phyloP scores from a whole-genome alignment of 192 early-diverging fungal species.

The Chytriomyces sp. region DNA sequence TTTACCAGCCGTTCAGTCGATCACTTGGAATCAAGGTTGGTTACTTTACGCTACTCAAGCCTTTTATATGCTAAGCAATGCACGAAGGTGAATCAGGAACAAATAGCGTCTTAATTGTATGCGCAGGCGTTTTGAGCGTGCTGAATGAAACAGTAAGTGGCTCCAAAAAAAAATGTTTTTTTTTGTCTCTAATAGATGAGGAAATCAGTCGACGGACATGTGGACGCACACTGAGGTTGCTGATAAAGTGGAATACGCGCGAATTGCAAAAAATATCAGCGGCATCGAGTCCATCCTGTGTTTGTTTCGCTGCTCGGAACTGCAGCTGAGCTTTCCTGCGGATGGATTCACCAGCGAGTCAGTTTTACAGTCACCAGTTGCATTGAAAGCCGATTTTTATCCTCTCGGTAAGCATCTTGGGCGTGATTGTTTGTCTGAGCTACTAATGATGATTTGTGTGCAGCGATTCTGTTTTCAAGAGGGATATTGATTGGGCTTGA shows the following conservation, averaged over 20 bases:
- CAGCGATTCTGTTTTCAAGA: constrained; percentile 73
- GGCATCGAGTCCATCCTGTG: constrained; percentile 71
- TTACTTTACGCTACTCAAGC: not conserved
- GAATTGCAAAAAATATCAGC: constrained; percentile 59
- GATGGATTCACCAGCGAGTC: constrained; percentile 1
- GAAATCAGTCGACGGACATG: constrained; percentile 18
- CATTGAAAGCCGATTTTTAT: constrained; percentile 68
- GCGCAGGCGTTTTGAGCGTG: constrained; percentile 70
- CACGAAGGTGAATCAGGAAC: constrained; percentile 17
- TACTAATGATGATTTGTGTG: not conserved
- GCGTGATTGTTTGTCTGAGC: constrained; percentile 13
- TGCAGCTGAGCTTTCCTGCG: constrained; percentile 54
- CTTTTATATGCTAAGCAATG: not conserved
- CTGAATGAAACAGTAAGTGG: constrained; percentile 58
- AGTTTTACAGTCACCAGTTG: not conserved
- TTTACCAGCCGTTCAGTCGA: constrained; percentile 53
- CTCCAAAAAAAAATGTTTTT: constrained; percentile 13
- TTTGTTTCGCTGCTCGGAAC: constrained; percentile 67
- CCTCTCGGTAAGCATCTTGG: constrained; percentile 65
- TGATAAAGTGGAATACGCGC: constrained; percentile 76
- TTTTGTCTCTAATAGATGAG: not conserved
- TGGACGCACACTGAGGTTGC: constrained; percentile 63
- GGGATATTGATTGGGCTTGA: constrained; percentile 81
- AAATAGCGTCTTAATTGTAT: constrained; percentile 66
- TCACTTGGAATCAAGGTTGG: constrained; percentile 52